Evolutionary conservation across 2,329 filamentous ascomycete species (phyloP), one percentile per base, ranked within the genome.

Genomic region (Phialemonium atrogriseum): DNA sequence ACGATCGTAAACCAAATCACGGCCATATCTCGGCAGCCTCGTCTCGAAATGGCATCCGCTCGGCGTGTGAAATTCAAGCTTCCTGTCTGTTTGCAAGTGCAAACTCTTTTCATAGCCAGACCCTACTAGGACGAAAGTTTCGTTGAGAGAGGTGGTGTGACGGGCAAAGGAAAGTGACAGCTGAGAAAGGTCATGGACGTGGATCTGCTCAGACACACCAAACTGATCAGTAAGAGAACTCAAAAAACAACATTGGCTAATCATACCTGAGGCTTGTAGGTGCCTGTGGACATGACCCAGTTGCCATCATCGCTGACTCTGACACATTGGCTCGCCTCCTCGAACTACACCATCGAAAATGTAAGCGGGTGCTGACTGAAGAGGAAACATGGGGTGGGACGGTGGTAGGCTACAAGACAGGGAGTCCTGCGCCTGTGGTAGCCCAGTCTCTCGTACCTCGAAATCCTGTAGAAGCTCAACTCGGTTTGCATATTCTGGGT

Each of bases 381-480:
- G n/a, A n/a, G n/a, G n/a, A n/a, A n/a, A n/a, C n/a, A n/a, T n/a
- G n/a, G n/a, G n/a, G n/a, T n/a, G n/a, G n/a, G n/a, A n/a, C n/a
- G n/a, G n/a, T n/a, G n/a, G n/a, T n/a, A n/a, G n/a, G n/a, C n/a
- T n/a, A n/a, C n/a, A n/a, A n/a, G n/a, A n/a, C n/a, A n/a, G n/a
- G n/a, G n/a, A n/a, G n/a, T n/a, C n/a, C n/a, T n/a, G n/a, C n/a
- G n/a, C n/a, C n/a, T n/a, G n/a, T n/a, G n/a, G 17, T 24, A 10
- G 33, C 43, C 11, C 26, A 35, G 41, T 49, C 30, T 54, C 53
- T 16, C 95, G 88, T 49, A 98, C 96, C 52, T 93, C 88, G 56
- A 98, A 98, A 53, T 98, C 91, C 51, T 98, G 91, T 22, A 98
- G 72, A 35, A 98, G 69, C 58, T 98, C 91, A 46, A 98, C 80